These are phyloP conservation scores for Litchi chinensis DNA, from an alignment of 345 rosid genomes.

Conservation along the genomic window DNA sequence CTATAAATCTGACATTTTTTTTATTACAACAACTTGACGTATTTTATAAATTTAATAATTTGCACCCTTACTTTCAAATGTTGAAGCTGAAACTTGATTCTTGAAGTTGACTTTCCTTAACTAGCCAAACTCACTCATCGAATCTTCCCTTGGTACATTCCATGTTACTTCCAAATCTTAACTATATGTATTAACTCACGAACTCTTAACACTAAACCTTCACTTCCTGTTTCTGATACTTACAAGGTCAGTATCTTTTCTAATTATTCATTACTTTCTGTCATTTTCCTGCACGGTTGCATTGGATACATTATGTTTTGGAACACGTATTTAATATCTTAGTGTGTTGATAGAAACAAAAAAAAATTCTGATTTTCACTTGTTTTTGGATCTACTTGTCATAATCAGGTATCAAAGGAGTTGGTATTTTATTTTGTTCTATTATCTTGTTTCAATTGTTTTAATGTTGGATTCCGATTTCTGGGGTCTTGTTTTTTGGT, in stretches of 20 bases:
- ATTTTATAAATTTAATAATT: too few relatives aligned
- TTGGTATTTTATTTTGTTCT: neutral
- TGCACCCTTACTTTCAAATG: too few relatives aligned
- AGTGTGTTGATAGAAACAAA: too few relatives aligned
- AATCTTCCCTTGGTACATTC: conserved; percentile 1
- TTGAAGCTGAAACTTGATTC: too few relatives aligned
- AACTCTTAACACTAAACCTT: too few relatives aligned
- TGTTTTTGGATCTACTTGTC: neutral
- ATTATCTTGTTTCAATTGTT: neutral
- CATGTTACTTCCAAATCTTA: neutral
- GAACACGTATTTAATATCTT: too few relatives aligned
- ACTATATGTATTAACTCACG: too few relatives aligned
- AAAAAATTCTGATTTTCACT: neutral
- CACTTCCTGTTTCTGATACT: neutral
- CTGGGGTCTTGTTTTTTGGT: neutral
- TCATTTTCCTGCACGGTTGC: neutral
- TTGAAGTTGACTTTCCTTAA: neutral
- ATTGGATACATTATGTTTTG: too few relatives aligned
- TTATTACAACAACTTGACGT: too few relatives aligned
- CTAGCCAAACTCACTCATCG: neutral
- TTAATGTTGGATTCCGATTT: neutral
- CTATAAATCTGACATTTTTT: too few relatives aligned
- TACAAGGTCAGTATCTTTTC: neutral
- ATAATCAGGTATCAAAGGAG: conserved; percentile 1
- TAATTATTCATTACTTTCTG: neutral